These are phyloP conservation scores for Naematelia aurantialba DNA, from an alignment of 768 basidiomycete genomes.

Conservation along the genomic window DNA sequence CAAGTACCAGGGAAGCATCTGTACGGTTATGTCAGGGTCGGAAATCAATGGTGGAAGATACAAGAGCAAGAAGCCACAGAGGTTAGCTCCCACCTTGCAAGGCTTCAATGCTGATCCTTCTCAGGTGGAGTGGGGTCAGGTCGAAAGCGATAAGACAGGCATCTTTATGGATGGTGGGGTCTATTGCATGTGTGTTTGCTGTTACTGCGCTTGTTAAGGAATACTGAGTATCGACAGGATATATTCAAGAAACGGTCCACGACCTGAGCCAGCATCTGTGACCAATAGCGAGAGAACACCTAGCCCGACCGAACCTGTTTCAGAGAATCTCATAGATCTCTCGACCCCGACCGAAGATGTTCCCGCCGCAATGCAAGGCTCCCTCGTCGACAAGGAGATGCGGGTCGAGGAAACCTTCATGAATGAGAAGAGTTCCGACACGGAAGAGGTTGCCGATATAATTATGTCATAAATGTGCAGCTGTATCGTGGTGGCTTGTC, in stretches of 20 bases:
- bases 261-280: slow-evolving; percentile 4
- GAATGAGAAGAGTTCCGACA: no score
- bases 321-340: no score
- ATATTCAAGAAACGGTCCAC: slow-evolving; percentile 17
- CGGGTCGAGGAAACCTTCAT: no score
- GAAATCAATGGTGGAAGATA: slow-evolving; percentile 38
- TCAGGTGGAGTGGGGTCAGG: slow-evolving; percentile 27
- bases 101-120: no score
- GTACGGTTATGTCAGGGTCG: slow-evolving; percentile 28
- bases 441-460: no score
- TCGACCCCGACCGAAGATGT: no score
- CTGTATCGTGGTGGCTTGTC: no score
- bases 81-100: slow-evolving; percentile 1
- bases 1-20: slow-evolving; percentile 28
- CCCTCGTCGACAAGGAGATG: no score
- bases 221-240: slow-evolving; percentile 8
- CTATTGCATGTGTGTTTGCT: slow-evolving; percentile 24
- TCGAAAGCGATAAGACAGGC: slow-evolving; percentile 32
- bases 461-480: no score
- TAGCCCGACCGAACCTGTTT: no score
- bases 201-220: neutral
- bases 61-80: slow-evolving; percentile 30
- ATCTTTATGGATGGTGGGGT: slow-evolving; percentile 42
- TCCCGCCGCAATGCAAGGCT: no score
- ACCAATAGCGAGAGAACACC: no score